Evolutionary conservation across 441 rosid species (phyloP), one percentile per base, ranked within the genome.

Genomic region (Adansonia grandidieri): DNA sequence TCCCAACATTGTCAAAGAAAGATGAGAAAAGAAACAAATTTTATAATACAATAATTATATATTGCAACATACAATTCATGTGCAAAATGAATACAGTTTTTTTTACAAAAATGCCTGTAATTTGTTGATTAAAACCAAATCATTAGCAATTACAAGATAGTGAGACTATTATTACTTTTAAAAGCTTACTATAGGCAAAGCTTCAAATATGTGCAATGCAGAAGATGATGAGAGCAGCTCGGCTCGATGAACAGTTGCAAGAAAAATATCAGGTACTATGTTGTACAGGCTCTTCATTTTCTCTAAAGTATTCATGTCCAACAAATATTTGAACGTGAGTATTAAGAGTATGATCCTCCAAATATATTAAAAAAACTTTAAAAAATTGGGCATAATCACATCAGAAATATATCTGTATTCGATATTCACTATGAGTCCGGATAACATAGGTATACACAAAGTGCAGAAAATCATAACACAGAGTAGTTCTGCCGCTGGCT

Each of bases 401-500:
- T n/a, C n/a, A n/a, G n/a, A n/a, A n/a, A n/a, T n/a, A n/a, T n/a
- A n/a, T n/a, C n/a, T n/a, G n/a, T n/a, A n/a, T n/a, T n/a, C n/a
- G n/a, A n/a, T n/a, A n/a, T n/a, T n/a, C n/a, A n/a, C n/a, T n/a
- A n/a, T n/a, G n/a, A n/a, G n/a, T n/a, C n/a, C n/a, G n/a, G n/a
- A n/a, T n/a, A n/a, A n/a, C n/a, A n/a, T n/a, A n/a, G n/a, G 17
- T 63, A 4, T 24, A 40, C 5, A 53, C 48, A 56, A 44, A 22
- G 82, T 37, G 10, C 19, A 56, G 19, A 47, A 37, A 63, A 71
- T 50, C 61, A 70, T 54, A 62, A 73, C 63, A 28, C 14, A 6
- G 47, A 65, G 24, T 71, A 79, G 62, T 50, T 61, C 53, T 76
- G 81, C 62, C 73, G 81, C 77, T 53, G 45, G 17, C 79, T 76